Base-by-base conservation (phyloP, 2,329 filamentous ascomycete genomes). In the Atkinsonella hypoxylon region DNA sequence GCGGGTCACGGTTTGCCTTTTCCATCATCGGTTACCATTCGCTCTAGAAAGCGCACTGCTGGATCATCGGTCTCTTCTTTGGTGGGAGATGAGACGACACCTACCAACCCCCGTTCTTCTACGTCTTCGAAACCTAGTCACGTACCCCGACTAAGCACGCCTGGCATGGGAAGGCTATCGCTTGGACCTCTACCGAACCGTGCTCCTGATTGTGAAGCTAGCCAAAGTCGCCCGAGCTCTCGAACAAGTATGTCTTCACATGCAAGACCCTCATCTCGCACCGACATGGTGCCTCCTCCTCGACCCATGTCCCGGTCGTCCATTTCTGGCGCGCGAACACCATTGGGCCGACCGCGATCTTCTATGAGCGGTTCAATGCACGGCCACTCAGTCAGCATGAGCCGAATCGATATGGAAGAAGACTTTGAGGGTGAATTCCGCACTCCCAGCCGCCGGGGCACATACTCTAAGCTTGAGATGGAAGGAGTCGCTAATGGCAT, bases 201-300 rank as follows among this genome's bases (percentile, higher is more conserved):
- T 42, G 71, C 70, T 47, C 75, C 75, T 13, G 72, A 72, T 2
- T 64, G 64, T 15, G 68, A 70, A 44, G 60, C 62, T 40, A 71
- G 68, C 52, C 81, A 86, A 32, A 71, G 69, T 53, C 81, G 87
- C 34, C 86, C 87, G 15, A 85, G 81, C 68, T 90, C 86, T 60
- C 81, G 86, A 56, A 80, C 84, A 58, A 86, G 83, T 62, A 68
- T 74, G 51, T 74, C 77, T 48, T 76, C 73, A 47, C 75, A 74
- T 51, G 74, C 73, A 42, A 71, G 78, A 42, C 77, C 78, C 1
- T 64, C 69, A 3, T 81, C 78, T 52, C 70, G 78, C 53, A 71
- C 69, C 17, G 77, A 79, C 34, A 73, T 75, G 67, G 75, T 68
- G 65, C 68, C 68, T 1, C 70, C 73, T 1, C 71, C 79, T 20